Conservation (phyloP, 176 grass and related monocot species). For the Oryza meridionalis region DNA sequence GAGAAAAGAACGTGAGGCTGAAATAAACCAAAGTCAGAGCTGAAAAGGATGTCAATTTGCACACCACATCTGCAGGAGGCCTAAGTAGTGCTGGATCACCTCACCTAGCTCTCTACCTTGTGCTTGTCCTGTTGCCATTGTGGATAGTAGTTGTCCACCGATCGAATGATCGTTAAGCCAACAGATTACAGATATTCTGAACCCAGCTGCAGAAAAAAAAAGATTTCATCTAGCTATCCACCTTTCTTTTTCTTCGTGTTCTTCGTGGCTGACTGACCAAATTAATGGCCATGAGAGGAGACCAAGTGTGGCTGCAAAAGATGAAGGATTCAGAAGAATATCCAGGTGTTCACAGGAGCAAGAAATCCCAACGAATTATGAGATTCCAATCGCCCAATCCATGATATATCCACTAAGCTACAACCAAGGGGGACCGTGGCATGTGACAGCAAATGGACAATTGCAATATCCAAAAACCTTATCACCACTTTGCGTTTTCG, state of each 20-base stretch:
- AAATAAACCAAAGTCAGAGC: neutral
- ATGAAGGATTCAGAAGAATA: neutral
- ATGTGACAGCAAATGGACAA: constrained; percentile 27
- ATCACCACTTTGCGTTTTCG: neutral
- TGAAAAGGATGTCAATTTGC: neutral
- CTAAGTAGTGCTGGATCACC: neutral
- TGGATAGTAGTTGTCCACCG: neutral
- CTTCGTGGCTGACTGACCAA: neutral
- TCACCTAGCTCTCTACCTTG: no score
- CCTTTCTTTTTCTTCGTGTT: neutral
- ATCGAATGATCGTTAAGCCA: neutral
- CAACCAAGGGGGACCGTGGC: neutral
- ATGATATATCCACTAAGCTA: neutral
- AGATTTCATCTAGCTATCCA: neutral
- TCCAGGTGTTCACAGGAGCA: neutral
- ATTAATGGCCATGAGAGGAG: neutral
- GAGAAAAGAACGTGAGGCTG: neutral
- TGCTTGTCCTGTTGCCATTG: neutral
- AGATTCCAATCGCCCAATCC: constrained; percentile 20
- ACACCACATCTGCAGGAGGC: neutral
- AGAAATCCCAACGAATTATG: neutral
- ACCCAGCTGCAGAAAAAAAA: neutral
- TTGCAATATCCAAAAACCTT: neutral
- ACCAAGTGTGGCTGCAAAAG: neutral
- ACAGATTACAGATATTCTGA: neutral